Evolutionary conservation across 495 filamentous ascomycete species (phyloP), one percentile per base, ranked within the genome.

Genomic region (Lindgomyces ingoldianus): DNA sequence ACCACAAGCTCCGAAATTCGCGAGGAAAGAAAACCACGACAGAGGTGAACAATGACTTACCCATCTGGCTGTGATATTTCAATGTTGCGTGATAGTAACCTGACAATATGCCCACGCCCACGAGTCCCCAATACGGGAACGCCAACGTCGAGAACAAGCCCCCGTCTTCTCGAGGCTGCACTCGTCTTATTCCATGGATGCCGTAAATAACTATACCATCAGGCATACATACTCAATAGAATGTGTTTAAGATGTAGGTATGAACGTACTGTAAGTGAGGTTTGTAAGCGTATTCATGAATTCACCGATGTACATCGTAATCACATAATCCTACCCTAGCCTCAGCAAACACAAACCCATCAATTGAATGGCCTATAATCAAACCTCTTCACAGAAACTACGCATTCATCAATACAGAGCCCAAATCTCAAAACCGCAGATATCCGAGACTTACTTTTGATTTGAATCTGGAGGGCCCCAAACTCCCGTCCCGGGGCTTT

Each of bases 271-370:
- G 63, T 84, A 84, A 6, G 72, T 73, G 1, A 84, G 21, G 56
- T 82, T 86, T 3, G 77, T 82, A n/a, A 85, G 42, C 0, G 79
- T 81, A 63, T 84, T 85, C 73, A 84, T 76, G 70, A 84, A 81
- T 59, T 86, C 83, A 45, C 79, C 83, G 30, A 85, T 72, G 60
- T 86, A 84, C 42, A 69, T 49, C 1, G 78, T 81, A 47, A 86
- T 65, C n/a, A 75, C 73, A 67, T 84, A 84, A 69, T 86, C 83
- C 72, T 84, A 24, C 11, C 4, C 21, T 22, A 21, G 12, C 14
- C 33, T 18, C 25, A 4, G 4, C 16, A n/a, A 30, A 19, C 14
- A 2, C 41, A 24, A 33, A 11, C 11, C 18, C 49, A 3, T 52
- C 6, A 8, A 24, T 24, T 18, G 18, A 24, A 3, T 14, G 10